phyloP scores from a whole-genome alignment of 73 alveolate genomes.

The Paramecium bursaria region DNA sequence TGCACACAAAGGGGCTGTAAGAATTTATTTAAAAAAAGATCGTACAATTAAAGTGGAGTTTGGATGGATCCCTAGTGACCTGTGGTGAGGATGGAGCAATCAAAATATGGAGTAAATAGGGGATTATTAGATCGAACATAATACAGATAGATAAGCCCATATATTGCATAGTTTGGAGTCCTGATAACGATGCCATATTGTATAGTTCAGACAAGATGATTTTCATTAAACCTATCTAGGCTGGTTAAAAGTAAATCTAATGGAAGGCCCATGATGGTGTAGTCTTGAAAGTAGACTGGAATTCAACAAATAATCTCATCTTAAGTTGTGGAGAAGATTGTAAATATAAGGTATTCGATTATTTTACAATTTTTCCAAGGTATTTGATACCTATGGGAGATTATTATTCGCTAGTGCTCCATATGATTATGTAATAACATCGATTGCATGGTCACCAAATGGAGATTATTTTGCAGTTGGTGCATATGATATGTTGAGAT shows the following conservation, averaged over 20 bases:
- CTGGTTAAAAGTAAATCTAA: slow-evolving; percentile 89
- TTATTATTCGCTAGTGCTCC: slow-evolving; percentile 95
- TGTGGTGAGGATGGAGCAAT: slow-evolving; percentile 97
- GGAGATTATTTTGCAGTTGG: slow-evolving; percentile 97
- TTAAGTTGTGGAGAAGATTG: slow-evolving; percentile 98
- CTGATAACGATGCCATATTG: slow-evolving; percentile 89
- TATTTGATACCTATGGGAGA: slow-evolving; percentile 98
- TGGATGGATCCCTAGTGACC: slow-evolving; percentile 96
- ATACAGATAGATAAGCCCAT: slow-evolving; percentile 88
- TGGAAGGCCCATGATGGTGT: slow-evolving; percentile 98
- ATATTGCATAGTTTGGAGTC: slow-evolving; percentile 92
- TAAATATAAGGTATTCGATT: slow-evolving; percentile 94
- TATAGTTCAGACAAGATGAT: slow-evolving; percentile 90
- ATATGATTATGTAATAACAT: slow-evolving; percentile 96
- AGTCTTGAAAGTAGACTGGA: slow-evolving; percentile 95
- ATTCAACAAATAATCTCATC: slow-evolving; percentile 92
- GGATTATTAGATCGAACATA: slow-evolving; percentile 87
- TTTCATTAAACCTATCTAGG: slow-evolving; percentile 83
- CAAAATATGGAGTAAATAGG: slow-evolving; percentile 95
- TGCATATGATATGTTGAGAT: slow-evolving; percentile 94
- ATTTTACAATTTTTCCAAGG: no score
- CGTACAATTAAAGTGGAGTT: slow-evolving; percentile 90
- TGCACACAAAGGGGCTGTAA: slow-evolving; percentile 94
- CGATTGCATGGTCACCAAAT: slow-evolving; percentile 97
- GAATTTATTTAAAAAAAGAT: slow-evolving; percentile 37